phyloP scores from a whole-genome alignment of 768 basidiomycete species.

The Dentipellis sp. region DNA sequence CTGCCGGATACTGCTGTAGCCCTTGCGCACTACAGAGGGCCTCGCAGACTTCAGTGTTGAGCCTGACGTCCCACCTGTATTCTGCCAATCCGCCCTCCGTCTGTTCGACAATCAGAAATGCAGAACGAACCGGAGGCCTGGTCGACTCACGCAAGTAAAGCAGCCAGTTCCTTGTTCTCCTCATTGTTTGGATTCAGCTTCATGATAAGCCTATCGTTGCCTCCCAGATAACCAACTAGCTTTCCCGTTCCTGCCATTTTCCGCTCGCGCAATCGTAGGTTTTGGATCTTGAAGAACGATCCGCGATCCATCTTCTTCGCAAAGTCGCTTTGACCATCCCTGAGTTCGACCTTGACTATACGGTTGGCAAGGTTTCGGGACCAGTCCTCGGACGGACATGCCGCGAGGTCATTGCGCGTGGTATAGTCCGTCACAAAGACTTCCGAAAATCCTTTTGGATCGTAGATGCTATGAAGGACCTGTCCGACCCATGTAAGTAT shows the following conservation, averaged over 20 bases:
- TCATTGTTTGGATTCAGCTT: slow-evolving; percentile 5
- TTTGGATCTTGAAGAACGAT: slow-evolving; percentile 9
- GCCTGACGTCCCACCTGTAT: too few species aligned
- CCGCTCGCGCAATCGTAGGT: slow-evolving; percentile 7
- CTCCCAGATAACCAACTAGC: slow-evolving; percentile 9
- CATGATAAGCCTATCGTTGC: slow-evolving; percentile 13
- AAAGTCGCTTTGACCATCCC: slow-evolving; percentile 10
- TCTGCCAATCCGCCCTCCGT: slow-evolving; percentile 2
- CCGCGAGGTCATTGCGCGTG: slow-evolving; percentile 7
- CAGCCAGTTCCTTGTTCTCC: slow-evolving; percentile 5
- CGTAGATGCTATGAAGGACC: slow-evolving; percentile 10
- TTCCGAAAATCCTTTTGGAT: slow-evolving; percentile 1
- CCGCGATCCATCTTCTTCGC: slow-evolving; percentile 7
- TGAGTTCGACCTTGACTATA: slow-evolving; percentile 10
- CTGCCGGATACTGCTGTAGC: slow-evolving; percentile 6
- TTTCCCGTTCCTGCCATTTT: background rate
- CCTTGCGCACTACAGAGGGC: background rate
- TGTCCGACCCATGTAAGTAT: background rate
- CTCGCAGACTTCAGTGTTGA: too few species aligned
- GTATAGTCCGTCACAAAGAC: slow-evolving; percentile 13
- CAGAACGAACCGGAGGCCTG: background rate
- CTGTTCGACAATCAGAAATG: slow-evolving; percentile 1
- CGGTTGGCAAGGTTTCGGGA: background rate
- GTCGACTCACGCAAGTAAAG: slow-evolving; percentile 5
- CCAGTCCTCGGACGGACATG: slow-evolving; percentile 2